Base-by-base conservation (phyloP, 441 rosid species). In the Populus hybrid region DNA sequence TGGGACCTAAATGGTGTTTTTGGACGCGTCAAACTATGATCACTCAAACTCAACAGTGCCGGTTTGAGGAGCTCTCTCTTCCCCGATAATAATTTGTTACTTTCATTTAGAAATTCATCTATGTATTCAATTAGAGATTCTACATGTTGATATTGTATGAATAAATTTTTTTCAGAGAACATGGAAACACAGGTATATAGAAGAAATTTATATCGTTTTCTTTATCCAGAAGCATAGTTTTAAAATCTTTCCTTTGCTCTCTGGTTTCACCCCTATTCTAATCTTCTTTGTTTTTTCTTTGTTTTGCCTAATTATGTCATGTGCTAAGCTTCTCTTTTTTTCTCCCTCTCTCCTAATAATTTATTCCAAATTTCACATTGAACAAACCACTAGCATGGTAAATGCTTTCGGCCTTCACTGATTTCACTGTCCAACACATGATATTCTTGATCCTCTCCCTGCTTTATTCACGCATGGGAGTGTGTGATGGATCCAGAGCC, bases 371-470 rank as follows among this genome's bases (percentile, higher is more conserved):
- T 12, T 46, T 46, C 57, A 46, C 57, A 14, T 46, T 46, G 57
- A 14, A 4, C 57, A 46, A 12, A 46, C 57, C 57, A 14, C 6
- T 4, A 46, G 57, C 18, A 46, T 46, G 5, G 20, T 46, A 46
- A 46, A 46, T 46, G 57, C 57, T 46, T 46, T 46, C 20, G 12
- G 57, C 57, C 57, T 23, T 9, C 12, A 63, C 26, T 23, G 67
- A 10, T 8, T 18, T 18, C 67, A 63, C 12, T 63, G n/a, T 21
- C 67, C 26, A 61, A 32, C 71, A 68, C 83, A 81, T 59, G 80
- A 7, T 59, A 42, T 42, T 73, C 75, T 10, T 70, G 74, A 72
- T 53, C 14, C 4, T 63, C 30, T 63, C 67, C 14, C 4, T 63
- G 30, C 23, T 38, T 24, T 21, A 2, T 32, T 10, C 12, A 28